Percentiles rank a stretch among this genome's conserved stretches.
Evolutionary conservation across 805 yeast species (phyloP).

Genomic region (Metschnikowia continentalis): DNA sequence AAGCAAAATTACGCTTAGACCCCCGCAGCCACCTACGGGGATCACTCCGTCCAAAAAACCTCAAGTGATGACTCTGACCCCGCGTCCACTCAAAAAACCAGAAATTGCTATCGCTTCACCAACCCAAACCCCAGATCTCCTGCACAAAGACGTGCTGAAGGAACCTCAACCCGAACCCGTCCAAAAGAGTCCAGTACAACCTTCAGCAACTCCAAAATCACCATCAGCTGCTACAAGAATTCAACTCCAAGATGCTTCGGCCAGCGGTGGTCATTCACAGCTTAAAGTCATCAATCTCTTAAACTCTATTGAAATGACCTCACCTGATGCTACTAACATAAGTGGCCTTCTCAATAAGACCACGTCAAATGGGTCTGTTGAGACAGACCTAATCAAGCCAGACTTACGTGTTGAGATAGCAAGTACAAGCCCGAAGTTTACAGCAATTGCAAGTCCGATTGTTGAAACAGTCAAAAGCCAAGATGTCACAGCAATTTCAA

Average conservation of each 20-base stretch:
- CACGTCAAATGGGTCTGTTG: too few relatives aligned
- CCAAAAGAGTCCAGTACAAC: not conserved
- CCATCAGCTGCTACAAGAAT: not conserved
- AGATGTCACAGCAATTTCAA: not conserved
- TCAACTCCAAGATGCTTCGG: too few relatives aligned
- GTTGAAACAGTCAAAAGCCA: too few relatives aligned
- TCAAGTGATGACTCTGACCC: constrained; percentile 12
- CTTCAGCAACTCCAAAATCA: not conserved
- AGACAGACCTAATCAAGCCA: not conserved
- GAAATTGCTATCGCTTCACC: not conserved
- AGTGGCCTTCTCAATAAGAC: not conserved
- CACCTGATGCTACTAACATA: too few relatives aligned
- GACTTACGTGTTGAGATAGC: not conserved
- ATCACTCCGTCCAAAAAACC: constrained; percentile 10
- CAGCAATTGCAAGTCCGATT: too few relatives aligned
- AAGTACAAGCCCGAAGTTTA: not conserved
- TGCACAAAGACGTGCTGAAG: not conserved
- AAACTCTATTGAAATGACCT: too few relatives aligned
- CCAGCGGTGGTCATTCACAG: not conserved
- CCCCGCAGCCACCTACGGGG: constrained; percentile 4
- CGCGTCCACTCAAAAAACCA: not conserved
- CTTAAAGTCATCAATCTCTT: not conserved
- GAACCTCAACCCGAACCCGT: not conserved
- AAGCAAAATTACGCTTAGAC: constrained; percentile 1
- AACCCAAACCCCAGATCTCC: not conserved